phyloP scores from a whole-genome alignment of 257 asterid genomes.

The Solanum pennellii region DNA sequence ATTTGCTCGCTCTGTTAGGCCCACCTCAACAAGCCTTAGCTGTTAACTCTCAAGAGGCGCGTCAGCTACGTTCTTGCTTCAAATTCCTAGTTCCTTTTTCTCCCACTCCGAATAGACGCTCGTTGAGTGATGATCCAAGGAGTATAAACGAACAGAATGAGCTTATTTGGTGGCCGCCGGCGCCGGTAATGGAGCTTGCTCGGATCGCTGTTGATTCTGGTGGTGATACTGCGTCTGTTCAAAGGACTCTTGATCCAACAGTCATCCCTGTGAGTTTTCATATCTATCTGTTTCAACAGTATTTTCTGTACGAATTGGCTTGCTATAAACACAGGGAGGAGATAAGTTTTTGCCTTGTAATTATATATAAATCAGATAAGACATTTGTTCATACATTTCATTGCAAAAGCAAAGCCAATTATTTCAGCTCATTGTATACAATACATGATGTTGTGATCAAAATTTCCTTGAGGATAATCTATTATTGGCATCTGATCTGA shows the following conservation, averaged over 20 bases:
- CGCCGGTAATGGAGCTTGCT: constrained; percentile 69
- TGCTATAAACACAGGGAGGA: too few species aligned
- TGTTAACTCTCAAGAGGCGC: constrained; percentile 46
- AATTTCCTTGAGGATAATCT: too few species aligned
- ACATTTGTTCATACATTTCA: too few species aligned
- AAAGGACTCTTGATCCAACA: constrained; percentile 62
- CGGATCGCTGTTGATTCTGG: constrained; percentile 81
- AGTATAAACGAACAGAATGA: constrained; percentile 19
- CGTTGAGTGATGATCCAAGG: constrained; percentile 11
- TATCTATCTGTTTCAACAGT: neutral
- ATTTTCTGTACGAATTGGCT: neutral
- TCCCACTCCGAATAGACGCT: constrained; percentile 18
- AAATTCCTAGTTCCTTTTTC: constrained; percentile 60
- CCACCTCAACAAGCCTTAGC: constrained; percentile 50
- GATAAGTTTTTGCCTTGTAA: too few species aligned
- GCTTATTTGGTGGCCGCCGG: constrained; percentile 66
- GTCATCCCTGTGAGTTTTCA: constrained; percentile 34
- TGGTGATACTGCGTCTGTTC: constrained; percentile 66
- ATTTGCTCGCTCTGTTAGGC: constrained; percentile 67
- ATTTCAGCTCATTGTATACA: neutral
- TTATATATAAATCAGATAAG: too few species aligned
- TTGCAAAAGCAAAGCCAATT: neutral
- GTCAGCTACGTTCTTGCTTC: constrained; percentile 47
- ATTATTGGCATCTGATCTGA: too few species aligned
- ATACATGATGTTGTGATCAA: neutral